These are phyloP conservation scores for Solanum hybrid DNA, from an alignment of 305 asterid genomes.

Conservation along the genomic window DNA sequence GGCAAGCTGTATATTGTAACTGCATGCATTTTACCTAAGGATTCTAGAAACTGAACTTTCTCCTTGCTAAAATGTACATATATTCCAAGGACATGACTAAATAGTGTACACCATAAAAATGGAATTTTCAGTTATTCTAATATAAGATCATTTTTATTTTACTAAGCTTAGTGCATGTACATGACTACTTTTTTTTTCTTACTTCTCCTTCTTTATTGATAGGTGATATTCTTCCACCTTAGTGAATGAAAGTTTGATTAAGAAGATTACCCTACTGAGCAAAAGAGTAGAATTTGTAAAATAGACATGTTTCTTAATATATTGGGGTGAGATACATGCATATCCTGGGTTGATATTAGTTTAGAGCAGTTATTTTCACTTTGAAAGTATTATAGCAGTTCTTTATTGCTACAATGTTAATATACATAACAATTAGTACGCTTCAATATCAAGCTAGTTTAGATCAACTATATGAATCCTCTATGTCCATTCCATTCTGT, in stretches of 20 bases:
- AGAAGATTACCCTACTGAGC: not conserved
- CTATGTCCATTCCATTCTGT: not conserved
- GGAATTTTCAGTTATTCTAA: not conserved
- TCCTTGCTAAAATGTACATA: not conserved
- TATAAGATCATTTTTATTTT: not conserved
- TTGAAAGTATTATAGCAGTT: not conserved
- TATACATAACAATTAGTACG: not conserved
- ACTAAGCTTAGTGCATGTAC: not conserved
- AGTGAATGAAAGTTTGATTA: not conserved
- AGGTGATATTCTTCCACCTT: not conserved
- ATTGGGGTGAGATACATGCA: not conserved
- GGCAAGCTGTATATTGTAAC: not conserved
- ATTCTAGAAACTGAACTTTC: not conserved
- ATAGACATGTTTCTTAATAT: not conserved
- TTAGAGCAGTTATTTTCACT: not conserved
- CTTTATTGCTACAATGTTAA: not conserved
- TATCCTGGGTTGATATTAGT: not conserved
- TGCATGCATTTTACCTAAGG: not conserved
- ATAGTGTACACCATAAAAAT: not conserved
- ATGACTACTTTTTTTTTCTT: not conserved
- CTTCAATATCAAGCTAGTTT: not conserved
- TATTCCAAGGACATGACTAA: not conserved
- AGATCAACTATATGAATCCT: not conserved
- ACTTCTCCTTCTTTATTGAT: not conserved
- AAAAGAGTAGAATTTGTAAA: not conserved